Base-by-base conservation (phyloP, 768 basidiomycete species). In the Mycena leptocephala region DNA sequence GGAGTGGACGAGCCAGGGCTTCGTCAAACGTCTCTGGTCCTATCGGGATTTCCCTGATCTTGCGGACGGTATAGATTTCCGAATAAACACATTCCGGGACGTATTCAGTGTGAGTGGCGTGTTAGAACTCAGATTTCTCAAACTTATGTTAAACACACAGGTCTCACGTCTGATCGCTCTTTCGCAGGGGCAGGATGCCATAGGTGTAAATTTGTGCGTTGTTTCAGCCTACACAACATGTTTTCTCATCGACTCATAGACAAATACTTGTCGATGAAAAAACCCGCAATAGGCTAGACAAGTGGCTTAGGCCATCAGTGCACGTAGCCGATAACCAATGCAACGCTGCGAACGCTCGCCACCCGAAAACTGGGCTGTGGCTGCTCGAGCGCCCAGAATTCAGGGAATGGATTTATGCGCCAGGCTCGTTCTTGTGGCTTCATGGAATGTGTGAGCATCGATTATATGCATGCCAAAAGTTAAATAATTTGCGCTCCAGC, bases 281-380 rank as follows among this genome's bases (percentile, higher is more conserved):
- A 4, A 63, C 26, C 2, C 61, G 59, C 5, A 28, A 0, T 3
- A 53, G 28, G 2, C 61, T 71, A 18, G 48, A 71, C 0, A n/a
- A 71, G 1, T 71, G 70, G 70, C 70, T 70, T 48, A 22, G 53
- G 10, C n/a, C n/a, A n/a, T n/a, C n/a, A n/a, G n/a, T n/a, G n/a
- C n/a, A n/a, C n/a, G n/a, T n/a, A n/a, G n/a, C n/a, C n/a, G n/a
- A n/a, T n/a, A n/a, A n/a, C n/a, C n/a, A n/a, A n/a, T n/a, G n/a
- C n/a, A n/a, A n/a, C n/a, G n/a, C n/a, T n/a, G n/a, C n/a, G n/a
- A n/a, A n/a, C n/a, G n/a, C n/a, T n/a, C n/a, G n/a, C n/a, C n/a
- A n/a, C n/a, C n/a, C n/a, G n/a, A n/a, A n/a, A n/a, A n/a, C n/a
- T n/a, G n/a, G n/a, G n/a, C n/a, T n/a, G n/a, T n/a, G n/a, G n/a